phyloP scores from a whole-genome alignment of 345 rosid genomes.

The Erysimum cheiranthoides region DNA sequence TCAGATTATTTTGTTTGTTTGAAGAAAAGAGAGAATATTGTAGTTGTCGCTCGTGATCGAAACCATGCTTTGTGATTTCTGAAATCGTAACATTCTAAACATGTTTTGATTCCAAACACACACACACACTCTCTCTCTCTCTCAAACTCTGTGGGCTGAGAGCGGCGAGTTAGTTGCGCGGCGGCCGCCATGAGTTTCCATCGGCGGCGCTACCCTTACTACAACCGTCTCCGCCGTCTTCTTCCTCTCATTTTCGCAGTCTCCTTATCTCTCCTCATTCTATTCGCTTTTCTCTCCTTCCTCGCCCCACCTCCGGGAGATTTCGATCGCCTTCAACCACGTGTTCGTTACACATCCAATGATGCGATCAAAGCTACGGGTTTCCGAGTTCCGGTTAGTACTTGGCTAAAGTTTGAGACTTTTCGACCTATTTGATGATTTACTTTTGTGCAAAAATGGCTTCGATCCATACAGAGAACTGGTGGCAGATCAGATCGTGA shows the following conservation, averaged over 20 bases:
- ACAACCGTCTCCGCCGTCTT: slow-evolving; percentile 60
- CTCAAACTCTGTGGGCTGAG: slow-evolving; percentile 11
- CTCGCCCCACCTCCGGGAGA: slow-evolving; percentile 75
- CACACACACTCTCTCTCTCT: not conserved
- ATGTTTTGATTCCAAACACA: slow-evolving; percentile 9
- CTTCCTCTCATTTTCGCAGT: slow-evolving; percentile 57
- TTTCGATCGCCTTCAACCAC: slow-evolving; percentile 45
- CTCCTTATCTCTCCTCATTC: slow-evolving; percentile 61
- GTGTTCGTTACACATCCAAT: slow-evolving; percentile 44
- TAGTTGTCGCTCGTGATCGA: slow-evolving; percentile 31
- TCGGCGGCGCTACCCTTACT: slow-evolving; percentile 72
- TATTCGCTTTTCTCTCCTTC: slow-evolving; percentile 73
- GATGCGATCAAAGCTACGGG: slow-evolving; percentile 46
- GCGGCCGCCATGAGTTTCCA: slow-evolving; percentile 59
- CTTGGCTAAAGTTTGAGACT: not conserved
- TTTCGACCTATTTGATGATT: slow-evolving; percentile 11
- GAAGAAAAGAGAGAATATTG: slow-evolving; percentile 20
- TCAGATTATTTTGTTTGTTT: not conserved
- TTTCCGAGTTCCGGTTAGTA: slow-evolving; percentile 81
- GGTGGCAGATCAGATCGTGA: slow-evolving; percentile 79
- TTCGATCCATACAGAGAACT: slow-evolving; percentile 50
- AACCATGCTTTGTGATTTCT: slow-evolving; percentile 18
- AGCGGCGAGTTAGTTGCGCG: not conserved
- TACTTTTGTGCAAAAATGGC: not conserved
- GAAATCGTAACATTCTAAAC: slow-evolving; percentile 8